Conservation (phyloP, 2,329 filamentous ascomycete species). For the Mycosphaerella sp. region DNA sequence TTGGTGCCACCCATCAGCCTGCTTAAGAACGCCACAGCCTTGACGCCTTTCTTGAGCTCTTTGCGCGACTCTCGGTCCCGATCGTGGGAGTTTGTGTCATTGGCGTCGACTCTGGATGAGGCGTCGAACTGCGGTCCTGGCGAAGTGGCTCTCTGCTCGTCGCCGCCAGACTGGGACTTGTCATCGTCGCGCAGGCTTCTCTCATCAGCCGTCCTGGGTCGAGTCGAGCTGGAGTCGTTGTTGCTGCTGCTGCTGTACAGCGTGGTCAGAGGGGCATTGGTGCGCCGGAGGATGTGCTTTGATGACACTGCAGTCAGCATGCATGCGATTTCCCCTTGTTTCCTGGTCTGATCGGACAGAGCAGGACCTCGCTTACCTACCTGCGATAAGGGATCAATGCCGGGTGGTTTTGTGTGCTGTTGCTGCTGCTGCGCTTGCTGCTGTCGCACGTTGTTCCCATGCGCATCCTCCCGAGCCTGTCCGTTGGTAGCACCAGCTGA, state of each 20-base stretch:
- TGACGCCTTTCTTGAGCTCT: slow-evolving; percentile 65
- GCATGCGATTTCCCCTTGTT: slow-evolving; percentile 10
- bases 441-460: background rate
- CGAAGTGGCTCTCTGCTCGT: slow-evolving; percentile 13
- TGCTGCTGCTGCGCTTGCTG: slow-evolving; percentile 15
- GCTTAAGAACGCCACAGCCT: slow-evolving; percentile 84
- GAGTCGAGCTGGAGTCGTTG: slow-evolving; percentile 30
- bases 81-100: slow-evolving; percentile 15
- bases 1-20: slow-evolving; percentile 71
- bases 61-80: slow-evolving; percentile 13
- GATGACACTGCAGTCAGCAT: slow-evolving; percentile 21
- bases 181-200: slow-evolving; percentile 20
- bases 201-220: slow-evolving; percentile 34
- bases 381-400: slow-evolving; percentile 63
- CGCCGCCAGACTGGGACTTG: slow-evolving; percentile 9
- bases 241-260: slow-evolving; percentile 4
- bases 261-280: slow-evolving; percentile 52
- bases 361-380: slow-evolving; percentile 40
- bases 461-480: slow-evolving; percentile 17
- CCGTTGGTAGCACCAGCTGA: slow-evolving; percentile 13
- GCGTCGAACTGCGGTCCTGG: slow-evolving; percentile 16
- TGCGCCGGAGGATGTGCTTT: slow-evolving; percentile 57
- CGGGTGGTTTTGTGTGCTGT: slow-evolving; percentile 37
- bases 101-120: slow-evolving; percentile 21
- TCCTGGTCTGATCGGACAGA: background rate